Percentiles rank a stretch among this genome's conserved stretches.
Evolutionary conservation across 352 stramenopile species (phyloP).

Genomic region (Paralagenidium karlingii): DNA sequence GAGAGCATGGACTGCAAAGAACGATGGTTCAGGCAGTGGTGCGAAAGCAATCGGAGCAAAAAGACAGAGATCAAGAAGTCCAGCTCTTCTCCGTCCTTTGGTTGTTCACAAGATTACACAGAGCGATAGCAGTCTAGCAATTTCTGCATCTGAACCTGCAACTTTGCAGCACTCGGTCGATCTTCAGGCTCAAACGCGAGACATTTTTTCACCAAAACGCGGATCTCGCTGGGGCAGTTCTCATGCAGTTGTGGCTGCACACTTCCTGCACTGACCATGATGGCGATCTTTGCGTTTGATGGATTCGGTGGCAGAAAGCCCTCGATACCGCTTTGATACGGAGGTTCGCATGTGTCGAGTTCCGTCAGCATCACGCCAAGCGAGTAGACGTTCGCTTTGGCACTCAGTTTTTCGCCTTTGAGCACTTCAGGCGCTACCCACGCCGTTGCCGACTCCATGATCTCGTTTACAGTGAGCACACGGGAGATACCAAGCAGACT

Average conservation of each 20-base stretch:
- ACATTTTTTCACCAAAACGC: constrained; percentile 26
- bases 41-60: no score
- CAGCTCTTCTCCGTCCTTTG: no score
- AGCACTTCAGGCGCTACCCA: constrained; percentile 47
- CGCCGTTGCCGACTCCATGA: background rate
- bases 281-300: constrained; percentile 23
- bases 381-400: constrained; percentile 26
- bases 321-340: constrained; percentile 24
- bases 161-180: no score
- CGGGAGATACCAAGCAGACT: background rate
- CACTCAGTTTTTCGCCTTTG: constrained; percentile 13
- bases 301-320: constrained; percentile 6
- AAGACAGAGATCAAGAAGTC: no score
- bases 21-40: no score
- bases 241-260: constrained; percentile 26
- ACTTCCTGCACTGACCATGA: constrained; percentile 29
- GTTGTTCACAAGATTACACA: no score
- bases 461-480: background rate
- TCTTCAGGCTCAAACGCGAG: constrained; percentile 28
- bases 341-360: constrained; percentile 37
- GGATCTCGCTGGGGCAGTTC: constrained; percentile 28
- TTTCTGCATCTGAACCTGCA: no score
- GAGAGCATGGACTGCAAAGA: no score
- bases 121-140: no score
- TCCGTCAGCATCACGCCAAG: constrained; percentile 42